These are phyloP conservation scores for Carpinus viminea DNA, from an alignment of 306 rosid species.

Conservation along the genomic window DNA sequence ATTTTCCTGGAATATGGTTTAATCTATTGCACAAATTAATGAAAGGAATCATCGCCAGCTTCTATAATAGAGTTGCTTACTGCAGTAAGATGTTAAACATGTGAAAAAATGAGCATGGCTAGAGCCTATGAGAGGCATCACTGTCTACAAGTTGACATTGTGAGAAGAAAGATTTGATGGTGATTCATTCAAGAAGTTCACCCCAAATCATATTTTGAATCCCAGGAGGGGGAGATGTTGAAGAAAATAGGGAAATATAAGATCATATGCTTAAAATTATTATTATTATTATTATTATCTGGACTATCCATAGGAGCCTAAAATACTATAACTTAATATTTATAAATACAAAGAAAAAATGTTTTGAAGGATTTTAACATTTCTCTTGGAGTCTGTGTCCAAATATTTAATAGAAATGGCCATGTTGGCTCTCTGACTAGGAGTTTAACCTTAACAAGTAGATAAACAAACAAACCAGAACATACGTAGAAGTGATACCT, in stretches of 20 bases:
- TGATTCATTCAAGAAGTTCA: background rate
- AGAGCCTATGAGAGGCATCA: background rate
- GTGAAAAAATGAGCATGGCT: background rate
- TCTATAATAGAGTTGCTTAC: background rate
- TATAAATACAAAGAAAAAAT: background rate
- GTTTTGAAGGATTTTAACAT: background rate
- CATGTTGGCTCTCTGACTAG: too few species aligned
- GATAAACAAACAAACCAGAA: too few species aligned
- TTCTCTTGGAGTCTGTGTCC: background rate
- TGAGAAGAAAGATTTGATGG: background rate
- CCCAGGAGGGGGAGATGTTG: background rate
- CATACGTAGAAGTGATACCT: too few species aligned
- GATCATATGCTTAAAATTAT: background rate
- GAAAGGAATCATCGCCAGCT: background rate
- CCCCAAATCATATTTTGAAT: background rate
- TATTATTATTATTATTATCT: background rate
- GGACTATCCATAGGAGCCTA: background rate
- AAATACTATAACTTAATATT: background rate
- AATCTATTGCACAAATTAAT: background rate
- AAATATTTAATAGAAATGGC: background rate
- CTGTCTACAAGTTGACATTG: background rate
- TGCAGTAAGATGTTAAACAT: background rate
- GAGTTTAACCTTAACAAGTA: too few species aligned
- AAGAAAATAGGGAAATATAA: conserved; percentile 2
- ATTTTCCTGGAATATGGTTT: background rate